Conservation (phyloP, 805 yeast genomes). For the Ogataea populi-albae region DNA sequence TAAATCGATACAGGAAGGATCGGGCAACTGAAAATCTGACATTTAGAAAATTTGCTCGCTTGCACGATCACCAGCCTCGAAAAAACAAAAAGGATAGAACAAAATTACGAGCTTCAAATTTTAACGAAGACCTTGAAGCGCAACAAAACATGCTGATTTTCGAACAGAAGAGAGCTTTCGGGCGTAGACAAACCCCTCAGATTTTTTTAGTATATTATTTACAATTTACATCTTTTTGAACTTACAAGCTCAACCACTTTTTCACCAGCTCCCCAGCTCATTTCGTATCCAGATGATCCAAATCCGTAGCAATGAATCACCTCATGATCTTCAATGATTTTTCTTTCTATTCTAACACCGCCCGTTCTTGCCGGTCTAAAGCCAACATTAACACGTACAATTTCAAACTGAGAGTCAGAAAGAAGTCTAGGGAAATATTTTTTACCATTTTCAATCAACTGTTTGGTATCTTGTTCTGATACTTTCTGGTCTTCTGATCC, state of each 20-base stretch:
- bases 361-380: slow-evolving; percentile 63
- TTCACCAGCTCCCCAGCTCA: slow-evolving; percentile 57
- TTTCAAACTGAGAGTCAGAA: slow-evolving; percentile 37
- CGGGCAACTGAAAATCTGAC: too few species aligned
- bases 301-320: slow-evolving; percentile 76
- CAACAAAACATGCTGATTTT: too few species aligned
- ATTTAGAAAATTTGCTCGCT: too few species aligned
- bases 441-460: slow-evolving; percentile 41
- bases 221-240: slow-evolving; percentile 10
- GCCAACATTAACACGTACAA: slow-evolving; percentile 56
- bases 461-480: slow-evolving; percentile 45
- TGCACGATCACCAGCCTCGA: too few species aligned
- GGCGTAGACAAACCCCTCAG: too few species aligned
- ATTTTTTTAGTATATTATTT: too few species aligned
- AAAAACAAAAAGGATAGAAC: too few species aligned
- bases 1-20: too few species aligned
- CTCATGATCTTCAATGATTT: slow-evolving; percentile 18
- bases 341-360: slow-evolving; percentile 40
- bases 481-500: slow-evolving; percentile 35
- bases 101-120: too few species aligned
- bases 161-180: too few species aligned
- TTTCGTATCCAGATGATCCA: slow-evolving; percentile 58
- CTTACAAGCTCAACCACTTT: slow-evolving; percentile 35
- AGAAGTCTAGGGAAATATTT: slow-evolving; percentile 51
- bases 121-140: too few species aligned